Percentiles rank a stretch among this genome's conserved stretches.
Evolutionary conservation across 805 yeast species (phyloP).

Genomic region (Myxozyma mucilagina): DNA sequence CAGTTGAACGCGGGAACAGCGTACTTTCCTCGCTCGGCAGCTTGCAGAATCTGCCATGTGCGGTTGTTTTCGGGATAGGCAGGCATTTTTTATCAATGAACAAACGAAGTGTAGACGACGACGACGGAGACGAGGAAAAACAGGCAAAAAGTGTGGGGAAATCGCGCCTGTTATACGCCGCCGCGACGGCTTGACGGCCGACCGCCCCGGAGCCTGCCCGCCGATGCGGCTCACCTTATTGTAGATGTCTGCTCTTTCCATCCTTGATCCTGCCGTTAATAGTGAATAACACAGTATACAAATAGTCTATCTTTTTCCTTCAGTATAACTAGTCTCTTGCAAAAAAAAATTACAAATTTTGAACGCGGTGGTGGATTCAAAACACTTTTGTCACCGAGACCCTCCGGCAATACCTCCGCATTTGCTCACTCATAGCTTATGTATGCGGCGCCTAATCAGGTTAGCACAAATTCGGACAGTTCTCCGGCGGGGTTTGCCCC

Average conservation of each 20-base stretch:
- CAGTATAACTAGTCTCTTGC: no score
- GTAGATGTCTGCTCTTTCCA: neutral
- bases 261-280: neutral
- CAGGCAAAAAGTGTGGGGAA: slow-evolving; percentile 3
- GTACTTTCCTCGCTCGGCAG: slow-evolving; percentile 40
- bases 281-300: neutral
- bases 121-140: neutral
- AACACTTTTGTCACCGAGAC: no score
- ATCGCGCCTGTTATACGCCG: neutral
- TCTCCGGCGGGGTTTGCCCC: no score
- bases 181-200: slow-evolving; percentile 6
- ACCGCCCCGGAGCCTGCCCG: slow-evolving; percentile 7
- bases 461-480: no score
- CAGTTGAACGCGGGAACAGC: slow-evolving; percentile 44
- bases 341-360: no score
- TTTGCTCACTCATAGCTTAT: no score
- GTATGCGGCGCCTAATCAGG: no score
- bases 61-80: slow-evolving; percentile 35
- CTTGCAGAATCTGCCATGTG: slow-evolving; percentile 39
- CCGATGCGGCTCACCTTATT: slow-evolving; percentile 2
- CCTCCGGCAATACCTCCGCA: no score
- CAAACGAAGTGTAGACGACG: neutral
- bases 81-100: neutral
- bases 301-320: no score
- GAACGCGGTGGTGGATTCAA: no score